Evolutionary conservation across 164 flowering plant genomes (phyloP), one percentile per base, ranked within the genome.

Genomic region (Annona squamosa): DNA sequence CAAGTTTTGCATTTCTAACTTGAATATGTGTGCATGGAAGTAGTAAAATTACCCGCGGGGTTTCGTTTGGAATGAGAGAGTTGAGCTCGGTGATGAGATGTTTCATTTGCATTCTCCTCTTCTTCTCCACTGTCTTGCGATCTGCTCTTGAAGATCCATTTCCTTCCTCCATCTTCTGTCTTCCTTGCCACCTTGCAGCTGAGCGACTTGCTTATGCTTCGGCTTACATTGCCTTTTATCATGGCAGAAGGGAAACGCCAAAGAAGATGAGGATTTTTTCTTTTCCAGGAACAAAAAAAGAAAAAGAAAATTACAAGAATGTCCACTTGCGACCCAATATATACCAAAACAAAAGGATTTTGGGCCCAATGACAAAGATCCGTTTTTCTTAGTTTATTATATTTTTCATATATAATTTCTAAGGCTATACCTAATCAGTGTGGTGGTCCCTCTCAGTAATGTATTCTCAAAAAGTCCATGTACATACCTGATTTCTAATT

Each of bases 31-130:
- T 52, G 59, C 59, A 52, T 37, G 48, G 71, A 52, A 46, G 64
- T 9, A 63, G 64, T 42, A 66, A 17, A 46, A 48, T 13, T 16
- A 83, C 86, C 85, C 59, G 77, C 45, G 82, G 69, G 48, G 26
- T 63, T 26, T 78, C 77, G 61, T 75, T 77, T 13, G 87, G 88
- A 1, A 89, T 75, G 64, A 89, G 88, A 56, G 94, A 86, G 57
- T 74, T 79, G 82, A 91, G 92, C 72, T 85, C 18, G 62, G 85
- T 74, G 71, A 73, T 85, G 63, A 91, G 93, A 41, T 75, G 67
- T 73, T 85, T 90, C 91, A 91, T 90, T 7, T 87, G 87, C 77
- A 82, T 87, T 79, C 97, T 87, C 43, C 93, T 75, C 64, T 86
- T 87, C 77, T 78, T 87, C 85, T 91, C 97, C 1, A 83, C 74